phyloP scores from a whole-genome alignment of 805 yeast genomes.

The Candida glaebosa region DNA sequence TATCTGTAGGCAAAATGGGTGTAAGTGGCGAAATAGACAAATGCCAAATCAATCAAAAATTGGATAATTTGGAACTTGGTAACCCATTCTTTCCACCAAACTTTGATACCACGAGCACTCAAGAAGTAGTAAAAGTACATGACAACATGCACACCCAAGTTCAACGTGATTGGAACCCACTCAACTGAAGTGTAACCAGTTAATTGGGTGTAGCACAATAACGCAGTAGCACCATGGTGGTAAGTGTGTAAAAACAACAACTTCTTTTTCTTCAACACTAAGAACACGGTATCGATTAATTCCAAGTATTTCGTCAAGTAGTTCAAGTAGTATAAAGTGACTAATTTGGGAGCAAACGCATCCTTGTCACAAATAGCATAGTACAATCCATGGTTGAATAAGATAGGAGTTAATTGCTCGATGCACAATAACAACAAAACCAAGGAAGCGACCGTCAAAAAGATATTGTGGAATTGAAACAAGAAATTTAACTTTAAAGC shows the following conservation, averaged over 20 bases:
- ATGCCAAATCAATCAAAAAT: conserved; percentile 81
- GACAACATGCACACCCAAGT: conserved; percentile 88
- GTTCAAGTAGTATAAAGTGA: conserved; percentile 83
- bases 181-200: conserved; percentile 86
- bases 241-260: conserved; percentile 91
- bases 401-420: conserved; percentile 84
- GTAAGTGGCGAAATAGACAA: conserved; percentile 92
- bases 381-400: conserved; percentile 70
- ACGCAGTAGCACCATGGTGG: conserved; percentile 98
- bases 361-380: conserved; percentile 75
- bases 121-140: conserved; percentile 98
- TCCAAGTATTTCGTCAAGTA: conserved; percentile 87
- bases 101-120: conserved; percentile 87
- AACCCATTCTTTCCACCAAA: conserved; percentile 99
- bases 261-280: conserved; percentile 89
- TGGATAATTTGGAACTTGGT: conserved; percentile 94
- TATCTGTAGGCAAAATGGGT: conserved; percentile 78
- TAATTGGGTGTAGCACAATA: conserved; percentile 89
- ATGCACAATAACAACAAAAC: conserved; percentile 62
- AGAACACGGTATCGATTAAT: conserved; percentile 85
- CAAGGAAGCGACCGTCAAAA: conserved; percentile 68
- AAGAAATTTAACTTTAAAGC: conserved; percentile 72
- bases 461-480: conserved; percentile 83
- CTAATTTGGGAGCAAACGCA: conserved; percentile 83
- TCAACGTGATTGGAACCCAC: conserved; percentile 91